These are phyloP conservation scores for Pisolithus microcarpus DNA, from an alignment of 768 basidiomycete species.

Conservation along the genomic window DNA sequence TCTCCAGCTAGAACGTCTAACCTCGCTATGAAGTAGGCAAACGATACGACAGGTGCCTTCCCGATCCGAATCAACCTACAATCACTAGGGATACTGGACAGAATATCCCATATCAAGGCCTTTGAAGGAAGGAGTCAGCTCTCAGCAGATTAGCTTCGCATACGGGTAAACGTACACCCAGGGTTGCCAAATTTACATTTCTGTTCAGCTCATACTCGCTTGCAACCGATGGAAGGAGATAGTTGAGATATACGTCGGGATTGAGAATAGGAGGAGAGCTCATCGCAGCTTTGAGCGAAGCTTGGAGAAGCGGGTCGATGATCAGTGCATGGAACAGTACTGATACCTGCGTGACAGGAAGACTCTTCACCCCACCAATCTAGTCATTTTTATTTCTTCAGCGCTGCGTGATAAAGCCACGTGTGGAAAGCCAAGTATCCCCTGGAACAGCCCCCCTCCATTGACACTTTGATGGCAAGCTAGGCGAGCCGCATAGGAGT, in stretches of 20 bases:
- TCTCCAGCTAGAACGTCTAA: background rate
- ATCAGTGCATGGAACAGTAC: background rate
- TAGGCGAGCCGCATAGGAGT: no score
- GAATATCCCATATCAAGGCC: constrained; percentile 4
- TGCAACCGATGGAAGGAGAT: background rate
- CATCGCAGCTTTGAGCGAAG: background rate
- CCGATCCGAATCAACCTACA: background rate
- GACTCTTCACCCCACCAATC: no score
- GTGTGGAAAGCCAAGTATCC: no score
- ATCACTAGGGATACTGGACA: constrained; percentile 1
- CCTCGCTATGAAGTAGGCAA: constrained; percentile 2
- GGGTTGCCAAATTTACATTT: background rate
- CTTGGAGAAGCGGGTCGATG: background rate
- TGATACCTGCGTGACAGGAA: background rate
- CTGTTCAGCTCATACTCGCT: constrained; percentile 1
- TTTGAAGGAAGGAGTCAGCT: background rate
- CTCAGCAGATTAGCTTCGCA: background rate
- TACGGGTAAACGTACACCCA: background rate
- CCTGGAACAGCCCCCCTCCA: no score
- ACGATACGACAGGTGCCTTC: background rate
- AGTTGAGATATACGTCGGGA: constrained; percentile 5
- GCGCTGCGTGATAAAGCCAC: no score
- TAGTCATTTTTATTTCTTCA: no score
- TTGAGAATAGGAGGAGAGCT: constrained; percentile 1
- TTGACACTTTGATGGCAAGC: no score